Base-by-base conservation (phyloP, 805 yeast species). In the Ogataea minuta region DNA sequence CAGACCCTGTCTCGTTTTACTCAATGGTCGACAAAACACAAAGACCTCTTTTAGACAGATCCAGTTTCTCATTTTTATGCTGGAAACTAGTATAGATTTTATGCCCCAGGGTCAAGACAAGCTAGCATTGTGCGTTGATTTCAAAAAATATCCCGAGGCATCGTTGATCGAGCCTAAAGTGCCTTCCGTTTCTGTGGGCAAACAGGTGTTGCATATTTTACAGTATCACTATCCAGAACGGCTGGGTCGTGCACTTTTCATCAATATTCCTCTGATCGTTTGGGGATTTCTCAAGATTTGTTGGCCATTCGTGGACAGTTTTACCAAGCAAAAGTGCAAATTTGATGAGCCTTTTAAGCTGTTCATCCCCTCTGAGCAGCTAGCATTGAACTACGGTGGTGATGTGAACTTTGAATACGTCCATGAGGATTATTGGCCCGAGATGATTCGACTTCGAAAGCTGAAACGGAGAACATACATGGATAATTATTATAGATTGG, bases 151-250 rank as follows among this genome's bases (percentile, higher is more conserved):
- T 41, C 84, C 87, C 41, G 72, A 68, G 60, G 56, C 63, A 2
- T 50, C 55, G 13, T 42, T 51, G 10, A 49, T 55, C 21, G 63
- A 59, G 28, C 57, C 63, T 54, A 74, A 63, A 35, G 77, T 71
- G 59, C 97, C 98, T 5, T 82, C 95, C 2, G 74, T 91, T 28
- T 74, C 83, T 32, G 81, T 79, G 15, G 97, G 96, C 25, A 83
- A 91, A 58, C 95, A 88, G 62, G 96, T 91, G 20, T 70, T 93
- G 50, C 82, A 82, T 60, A 93, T 93, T 56, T 68, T 93, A 54
- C 99, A 93, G 66, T 89, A 95, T 26, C 99, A 93, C 64, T 93
- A 93, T 60, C 99, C 99, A 6, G 99, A 93, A 61, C 77, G 99
- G 53, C 72, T 93, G 44, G 99, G 99, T 17, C 78, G 84, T 57